These are phyloP conservation scores for Cochlearia excelsa DNA, from an alignment of 345 rosid genomes.

Conservation along the genomic window DNA sequence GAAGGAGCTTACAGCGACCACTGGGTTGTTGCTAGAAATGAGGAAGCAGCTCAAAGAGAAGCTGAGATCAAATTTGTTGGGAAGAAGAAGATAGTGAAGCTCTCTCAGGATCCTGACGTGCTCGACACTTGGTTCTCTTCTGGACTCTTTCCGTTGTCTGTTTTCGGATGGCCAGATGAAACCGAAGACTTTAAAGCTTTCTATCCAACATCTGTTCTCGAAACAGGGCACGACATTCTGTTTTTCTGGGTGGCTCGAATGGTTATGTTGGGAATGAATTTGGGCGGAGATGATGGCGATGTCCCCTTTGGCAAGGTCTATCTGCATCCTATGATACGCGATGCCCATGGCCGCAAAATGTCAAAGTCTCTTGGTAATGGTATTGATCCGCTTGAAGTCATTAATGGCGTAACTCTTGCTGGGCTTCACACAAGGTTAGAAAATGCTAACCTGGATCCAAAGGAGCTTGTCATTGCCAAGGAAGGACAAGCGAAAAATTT, in stretches of 20 bases:
- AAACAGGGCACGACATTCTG: slow-evolving; percentile 83
- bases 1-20: slow-evolving; percentile 63
- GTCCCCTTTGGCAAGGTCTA: slow-evolving; percentile 79
- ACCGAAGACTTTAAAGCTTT: slow-evolving; percentile 65
- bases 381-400: slow-evolving; percentile 81
- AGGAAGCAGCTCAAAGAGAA: slow-evolving; percentile 51
- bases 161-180: slow-evolving; percentile 84
- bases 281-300: slow-evolving; percentile 60
- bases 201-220: slow-evolving; percentile 78
- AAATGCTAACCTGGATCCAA: slow-evolving; percentile 63
- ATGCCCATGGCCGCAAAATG: slow-evolving; percentile 91
- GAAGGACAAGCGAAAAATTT: slow-evolving; percentile 69
- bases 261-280: slow-evolving; percentile 69
- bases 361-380: slow-evolving; percentile 83
- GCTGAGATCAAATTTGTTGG: slow-evolving; percentile 53
- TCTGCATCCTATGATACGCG: slow-evolving; percentile 85
- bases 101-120: slow-evolving; percentile 82
- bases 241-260: slow-evolving; percentile 94
- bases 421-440: slow-evolving; percentile 74
- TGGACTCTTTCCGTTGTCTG: slow-evolving; percentile 69
- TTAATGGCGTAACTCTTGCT: slow-evolving; percentile 61
- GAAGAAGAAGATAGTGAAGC: slow-evolving; percentile 49
- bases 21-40: slow-evolving; percentile 72
- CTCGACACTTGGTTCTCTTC: slow-evolving; percentile 91
- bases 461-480: slow-evolving; percentile 54